Evolutionary conservation across 257 asterid species (phyloP).

Genomic region (Plantago elongata): DNA sequence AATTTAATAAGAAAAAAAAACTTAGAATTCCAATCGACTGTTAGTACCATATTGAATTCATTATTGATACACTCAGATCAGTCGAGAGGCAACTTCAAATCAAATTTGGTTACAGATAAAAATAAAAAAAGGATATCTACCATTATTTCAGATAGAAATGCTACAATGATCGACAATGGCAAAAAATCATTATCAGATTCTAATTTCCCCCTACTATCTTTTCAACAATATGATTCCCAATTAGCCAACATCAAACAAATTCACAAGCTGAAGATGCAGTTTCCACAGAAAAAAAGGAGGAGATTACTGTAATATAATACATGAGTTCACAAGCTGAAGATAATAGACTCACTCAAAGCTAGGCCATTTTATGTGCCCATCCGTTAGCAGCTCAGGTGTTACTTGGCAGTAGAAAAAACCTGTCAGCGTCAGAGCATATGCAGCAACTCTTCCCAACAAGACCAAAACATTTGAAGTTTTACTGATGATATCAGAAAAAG

Average conservation of each 20-base stretch:
- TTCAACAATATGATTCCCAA: conserved; percentile 12
- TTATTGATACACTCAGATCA: too few relatives aligned
- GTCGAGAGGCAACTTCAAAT: neutral
- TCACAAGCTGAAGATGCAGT: neutral
- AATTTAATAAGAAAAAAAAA: too few relatives aligned
- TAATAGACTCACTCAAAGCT: conserved; percentile 55
- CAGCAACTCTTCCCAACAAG: conserved; percentile 82
- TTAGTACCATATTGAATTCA: too few relatives aligned
- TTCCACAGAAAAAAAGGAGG: conserved; percentile 8
- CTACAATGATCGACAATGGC: conserved; percentile 3
- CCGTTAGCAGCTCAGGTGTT: conserved; percentile 32
- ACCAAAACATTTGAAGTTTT: conserved; percentile 74
- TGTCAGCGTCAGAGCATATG: conserved; percentile 82
- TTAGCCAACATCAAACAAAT: conserved; percentile 7
- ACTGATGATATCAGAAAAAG: conserved; percentile 42
- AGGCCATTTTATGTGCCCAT: conserved; percentile 50
- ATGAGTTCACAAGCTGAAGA: neutral
- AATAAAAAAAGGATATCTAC: conserved; percentile 5
- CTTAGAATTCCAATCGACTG: too few relatives aligned
- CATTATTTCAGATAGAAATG: conserved; percentile 10
- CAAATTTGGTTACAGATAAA: neutral
- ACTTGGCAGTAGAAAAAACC: conserved; percentile 84
- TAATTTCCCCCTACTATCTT: conserved; percentile 3
- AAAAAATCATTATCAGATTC: conserved; percentile 13
- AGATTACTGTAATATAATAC: conserved; percentile 1